Evolutionary conservation across 805 yeast species (phyloP).

Genomic region (Cyberlindnera maclurae): DNA sequence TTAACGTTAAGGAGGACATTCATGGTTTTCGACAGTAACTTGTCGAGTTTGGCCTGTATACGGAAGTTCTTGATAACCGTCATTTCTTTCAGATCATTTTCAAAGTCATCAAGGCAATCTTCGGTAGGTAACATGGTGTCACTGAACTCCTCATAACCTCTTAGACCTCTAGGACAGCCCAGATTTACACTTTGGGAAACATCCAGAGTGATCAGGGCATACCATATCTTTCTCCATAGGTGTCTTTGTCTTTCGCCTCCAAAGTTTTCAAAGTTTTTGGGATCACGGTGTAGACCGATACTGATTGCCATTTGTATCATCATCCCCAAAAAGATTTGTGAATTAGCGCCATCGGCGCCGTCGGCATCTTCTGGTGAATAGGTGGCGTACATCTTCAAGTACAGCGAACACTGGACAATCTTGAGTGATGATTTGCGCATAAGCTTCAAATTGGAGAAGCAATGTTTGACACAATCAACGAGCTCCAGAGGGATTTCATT

Average conservation of each 20-base stretch:
- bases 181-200: constrained; percentile 34
- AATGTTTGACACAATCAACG: constrained; percentile 39
- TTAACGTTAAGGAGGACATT: constrained; percentile 27
- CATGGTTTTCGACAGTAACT: constrained; percentile 35
- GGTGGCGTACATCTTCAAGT: constrained; percentile 46
- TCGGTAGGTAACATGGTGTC: constrained; percentile 37
- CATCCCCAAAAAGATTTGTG: constrained; percentile 48
- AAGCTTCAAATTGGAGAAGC: constrained; percentile 35
- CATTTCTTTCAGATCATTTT: constrained; percentile 34
- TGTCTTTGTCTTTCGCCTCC: constrained; percentile 34
- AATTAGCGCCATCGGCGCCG: constrained; percentile 51
- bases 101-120: constrained; percentile 15
- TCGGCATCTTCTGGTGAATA: constrained; percentile 56
- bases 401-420: constrained; percentile 53
- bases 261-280: constrained; percentile 42
- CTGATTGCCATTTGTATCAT: constrained; percentile 60
- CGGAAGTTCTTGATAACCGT: constrained; percentile 41
- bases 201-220: constrained; percentile 35
- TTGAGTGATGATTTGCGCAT: constrained; percentile 39
- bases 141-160: constrained; percentile 31
- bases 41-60: constrained; percentile 39
- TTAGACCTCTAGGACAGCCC: constrained; percentile 34
- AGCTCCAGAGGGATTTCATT: constrained; percentile 34
- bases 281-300: constrained; percentile 65
- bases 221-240: constrained; percentile 56